phyloP scores from a whole-genome alignment of 495 filamentous ascomycete species.

The Saxophila tyrrhenica region DNA sequence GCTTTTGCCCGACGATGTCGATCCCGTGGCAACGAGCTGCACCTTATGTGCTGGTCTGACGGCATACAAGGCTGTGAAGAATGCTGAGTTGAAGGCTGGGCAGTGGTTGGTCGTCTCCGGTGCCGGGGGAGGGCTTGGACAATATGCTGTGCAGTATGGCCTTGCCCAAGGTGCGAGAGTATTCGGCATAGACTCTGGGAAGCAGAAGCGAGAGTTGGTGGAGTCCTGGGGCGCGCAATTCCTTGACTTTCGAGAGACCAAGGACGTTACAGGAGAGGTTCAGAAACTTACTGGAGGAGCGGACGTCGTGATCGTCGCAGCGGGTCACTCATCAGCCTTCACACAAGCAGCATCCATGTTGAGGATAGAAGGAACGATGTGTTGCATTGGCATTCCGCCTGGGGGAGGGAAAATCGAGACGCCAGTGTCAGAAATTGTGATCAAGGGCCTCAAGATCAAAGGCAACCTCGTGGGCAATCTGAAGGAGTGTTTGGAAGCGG shows the following conservation, averaged over 20 bases:
- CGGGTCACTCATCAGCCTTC: conserved; percentile 37
- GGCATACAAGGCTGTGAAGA: conserved; percentile 36
- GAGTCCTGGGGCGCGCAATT: conserved; percentile 35
- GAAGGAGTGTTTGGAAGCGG: conserved; percentile 43
- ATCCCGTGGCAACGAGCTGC: conserved; percentile 45
- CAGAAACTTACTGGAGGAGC: conserved; percentile 35
- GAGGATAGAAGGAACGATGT: conserved; percentile 38
- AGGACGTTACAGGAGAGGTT: conserved; percentile 31
- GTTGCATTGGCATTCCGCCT: conserved; percentile 40
- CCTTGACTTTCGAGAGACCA: conserved; percentile 33
- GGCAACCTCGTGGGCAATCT: conserved; percentile 40
- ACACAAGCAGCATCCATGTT: conserved; percentile 41
- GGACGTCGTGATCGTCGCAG: conserved; percentile 36
- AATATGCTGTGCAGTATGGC: conserved; percentile 41
- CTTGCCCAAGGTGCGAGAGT: conserved; percentile 26
- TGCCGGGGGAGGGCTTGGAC: conserved; percentile 40
- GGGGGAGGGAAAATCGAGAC: conserved; percentile 36
- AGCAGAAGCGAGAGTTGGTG: conserved; percentile 36
- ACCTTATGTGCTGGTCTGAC: conserved; percentile 35
- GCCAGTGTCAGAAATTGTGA: conserved; percentile 38
- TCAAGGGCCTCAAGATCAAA: conserved; percentile 37
- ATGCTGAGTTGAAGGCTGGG: conserved; percentile 47
- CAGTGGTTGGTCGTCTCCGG: conserved; percentile 54
- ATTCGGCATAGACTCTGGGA: neutral
- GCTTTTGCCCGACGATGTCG: neutral